A percentile compares a stretch with the other conserved stretches of the same genome.
Evolutionary conservation across 176 grass and related monocot genomes (phyloP).

Genomic region (Poa pratensis): DNA sequence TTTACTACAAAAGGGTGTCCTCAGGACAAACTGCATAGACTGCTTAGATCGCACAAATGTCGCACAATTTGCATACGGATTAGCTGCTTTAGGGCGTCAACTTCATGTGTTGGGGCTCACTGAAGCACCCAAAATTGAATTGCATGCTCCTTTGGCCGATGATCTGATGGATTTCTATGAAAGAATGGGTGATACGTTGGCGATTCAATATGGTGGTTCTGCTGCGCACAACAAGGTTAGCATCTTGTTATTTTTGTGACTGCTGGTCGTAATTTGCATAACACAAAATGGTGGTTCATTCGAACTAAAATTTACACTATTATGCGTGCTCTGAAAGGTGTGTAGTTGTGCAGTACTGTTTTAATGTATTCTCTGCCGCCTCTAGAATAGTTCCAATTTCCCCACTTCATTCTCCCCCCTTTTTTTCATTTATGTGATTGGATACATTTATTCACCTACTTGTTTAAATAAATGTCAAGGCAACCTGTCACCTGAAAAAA

Average conservation of each 20-base stretch:
- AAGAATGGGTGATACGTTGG: constrained; percentile 89
- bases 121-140: constrained; percentile 66
- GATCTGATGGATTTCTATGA: constrained; percentile 94
- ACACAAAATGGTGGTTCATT: not conserved
- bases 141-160: constrained; percentile 72
- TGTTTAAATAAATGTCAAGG: constrained; percentile 22
- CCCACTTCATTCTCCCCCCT: not conserved
- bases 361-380: constrained; percentile 11
- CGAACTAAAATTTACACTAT: not conserved
- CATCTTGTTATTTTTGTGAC: constrained; percentile 27
- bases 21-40: constrained; percentile 98
- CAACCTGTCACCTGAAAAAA: not conserved
- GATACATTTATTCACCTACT: not conserved
- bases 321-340: constrained; percentile 12
- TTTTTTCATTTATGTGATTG: not conserved
- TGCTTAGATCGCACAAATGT: constrained; percentile 99
- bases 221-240: constrained; percentile 98
- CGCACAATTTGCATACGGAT: constrained; percentile 89
- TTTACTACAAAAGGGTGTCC: constrained; percentile 81
- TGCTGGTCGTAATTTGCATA: constrained; percentile 27
- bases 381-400: not conserved
- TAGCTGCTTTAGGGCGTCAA: constrained; percentile 82
- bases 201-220: constrained; percentile 90
- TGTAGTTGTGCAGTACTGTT: not conserved
- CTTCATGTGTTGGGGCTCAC: constrained; percentile 69